Conservation (phyloP, 1,284 basidiomycete species). For the Cerioporus squamosus region DNA sequence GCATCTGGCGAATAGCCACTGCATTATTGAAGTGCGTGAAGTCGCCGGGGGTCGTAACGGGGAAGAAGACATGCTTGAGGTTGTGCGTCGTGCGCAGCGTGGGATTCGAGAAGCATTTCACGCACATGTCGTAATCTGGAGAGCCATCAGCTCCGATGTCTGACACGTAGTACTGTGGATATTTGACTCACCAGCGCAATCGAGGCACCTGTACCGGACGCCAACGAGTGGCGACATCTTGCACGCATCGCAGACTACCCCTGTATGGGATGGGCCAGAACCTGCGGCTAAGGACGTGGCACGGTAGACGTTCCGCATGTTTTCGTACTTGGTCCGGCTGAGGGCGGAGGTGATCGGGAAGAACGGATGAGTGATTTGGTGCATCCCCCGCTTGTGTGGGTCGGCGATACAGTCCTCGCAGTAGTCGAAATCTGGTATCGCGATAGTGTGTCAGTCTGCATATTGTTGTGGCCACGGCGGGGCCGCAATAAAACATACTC, state of each 20-base stretch:
- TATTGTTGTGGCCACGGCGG: too few species aligned
- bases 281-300: too few species aligned
- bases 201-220: slow-evolving; percentile 60
- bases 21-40: background rate
- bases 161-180: too few species aligned
- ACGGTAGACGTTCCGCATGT: slow-evolving; percentile 50
- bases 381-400: slow-evolving; percentile 11
- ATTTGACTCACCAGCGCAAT: slow-evolving; percentile 47
- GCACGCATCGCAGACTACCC: slow-evolving; percentile 64
- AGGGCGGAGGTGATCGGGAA: slow-evolving; percentile 63
- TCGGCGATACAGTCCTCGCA: slow-evolving; percentile 58
- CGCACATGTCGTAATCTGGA: slow-evolving; percentile 73
- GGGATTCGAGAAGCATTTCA: slow-evolving; percentile 61
- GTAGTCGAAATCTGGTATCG: slow-evolving; percentile 55
- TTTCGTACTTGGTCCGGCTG: slow-evolving; percentile 13
- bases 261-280: background rate
- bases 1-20: background rate
- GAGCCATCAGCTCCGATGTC: background rate
- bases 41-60: slow-evolving; percentile 8
- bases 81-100: slow-evolving; percentile 19
- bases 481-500: slow-evolving; percentile 39
- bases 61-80: slow-evolving; percentile 13
- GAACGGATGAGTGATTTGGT: slow-evolving; percentile 54
- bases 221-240: slow-evolving; percentile 59
- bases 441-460: background rate